phyloP scores from a whole-genome alignment of 2,329 filamentous ascomycete species.

The Penicillium janthinellum region DNA sequence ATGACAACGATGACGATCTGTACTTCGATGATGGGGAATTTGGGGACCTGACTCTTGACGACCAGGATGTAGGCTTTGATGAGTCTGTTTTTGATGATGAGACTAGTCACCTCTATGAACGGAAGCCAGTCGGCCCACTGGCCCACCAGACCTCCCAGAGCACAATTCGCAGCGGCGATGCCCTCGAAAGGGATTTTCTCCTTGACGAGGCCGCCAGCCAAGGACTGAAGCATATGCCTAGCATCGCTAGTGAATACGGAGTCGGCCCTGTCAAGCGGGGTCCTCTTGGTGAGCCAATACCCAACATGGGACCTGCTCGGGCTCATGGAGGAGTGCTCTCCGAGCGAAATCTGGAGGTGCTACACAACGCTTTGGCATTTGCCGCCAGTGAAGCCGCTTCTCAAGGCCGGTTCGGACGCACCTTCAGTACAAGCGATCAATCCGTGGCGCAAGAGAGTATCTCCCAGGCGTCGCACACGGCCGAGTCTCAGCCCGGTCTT shows the following conservation, averaged over 20 bases:
- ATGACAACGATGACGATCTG: conserved; percentile 47
- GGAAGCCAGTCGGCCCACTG: conserved; percentile 30
- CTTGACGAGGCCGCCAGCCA: conserved; percentile 13
- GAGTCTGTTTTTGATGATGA: conserved; percentile 54
- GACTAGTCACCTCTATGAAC: conserved; percentile 46
- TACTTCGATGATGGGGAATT: conserved; percentile 53
- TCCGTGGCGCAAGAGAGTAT: conserved; percentile 40
- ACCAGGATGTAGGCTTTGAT: conserved; percentile 44
- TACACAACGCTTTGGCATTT: conserved; percentile 81
- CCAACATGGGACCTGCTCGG: conserved; percentile 39
- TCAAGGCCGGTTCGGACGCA: conserved; percentile 72
- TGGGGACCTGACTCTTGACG: conserved; percentile 40
- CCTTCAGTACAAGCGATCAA: conserved; percentile 51
- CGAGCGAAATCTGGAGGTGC: conserved; percentile 65
- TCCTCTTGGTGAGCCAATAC: conserved; percentile 30
- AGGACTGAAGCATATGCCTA: conserved; percentile 38
- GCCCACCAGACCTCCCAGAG: conserved; percentile 15
- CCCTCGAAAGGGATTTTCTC: conserved; percentile 19
- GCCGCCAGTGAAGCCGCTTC: conserved; percentile 76
- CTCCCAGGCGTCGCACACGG: conserved; percentile 38
- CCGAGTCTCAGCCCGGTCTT: conserved; percentile 47
- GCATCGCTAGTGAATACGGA: conserved; percentile 39
- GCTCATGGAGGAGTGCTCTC: conserved; percentile 46
- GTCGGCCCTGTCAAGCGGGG: conserved; percentile 25
- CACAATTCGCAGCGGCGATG: conserved; percentile 3